phyloP scores from a whole-genome alignment of 192 early-diverging fungal species.

The Jimgerdemannia flammicorona region DNA sequence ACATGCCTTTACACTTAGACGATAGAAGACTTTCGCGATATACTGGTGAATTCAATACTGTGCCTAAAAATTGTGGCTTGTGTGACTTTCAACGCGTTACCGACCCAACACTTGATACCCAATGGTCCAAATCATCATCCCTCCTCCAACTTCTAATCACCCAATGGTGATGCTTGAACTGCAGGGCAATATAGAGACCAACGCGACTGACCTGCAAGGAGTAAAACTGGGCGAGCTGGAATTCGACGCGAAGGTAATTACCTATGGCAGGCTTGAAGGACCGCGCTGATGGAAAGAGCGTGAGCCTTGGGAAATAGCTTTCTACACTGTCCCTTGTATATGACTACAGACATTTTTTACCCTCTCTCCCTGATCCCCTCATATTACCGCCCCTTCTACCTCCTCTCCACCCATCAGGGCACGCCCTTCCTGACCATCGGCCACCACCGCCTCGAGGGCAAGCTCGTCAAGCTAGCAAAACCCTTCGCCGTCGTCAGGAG shows the following conservation, averaged over 20 bases:
- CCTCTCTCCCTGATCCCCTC: not conserved
- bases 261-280: not conserved
- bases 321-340: not conserved
- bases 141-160: not conserved
- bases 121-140: not conserved
- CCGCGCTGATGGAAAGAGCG: not conserved
- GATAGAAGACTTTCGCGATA: too few species aligned
- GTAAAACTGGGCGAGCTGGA: conserved; percentile 20
- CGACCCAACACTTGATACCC: too few species aligned
- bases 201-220: conserved; percentile 3
- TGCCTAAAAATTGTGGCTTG: too few species aligned
- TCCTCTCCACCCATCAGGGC: conserved; percentile 5
- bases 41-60: too few species aligned
- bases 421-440: conserved; percentile 21
- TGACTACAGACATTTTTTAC: not conserved
- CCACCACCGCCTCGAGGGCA: conserved; percentile 29
- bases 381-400: not conserved
- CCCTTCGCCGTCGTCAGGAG: conserved; percentile 30
- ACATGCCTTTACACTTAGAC: too few species aligned
- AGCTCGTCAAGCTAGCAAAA: conserved; percentile 21
- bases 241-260: conserved; percentile 14
- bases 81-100: too few species aligned
- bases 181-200: conserved; percentile 21
- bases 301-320: too few species aligned
- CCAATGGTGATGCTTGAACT: conserved; percentile 19